phyloP scores from a whole-genome alignment of 139 green algal genomes.

The Auxenochlorella pyrenoidosa region DNA sequence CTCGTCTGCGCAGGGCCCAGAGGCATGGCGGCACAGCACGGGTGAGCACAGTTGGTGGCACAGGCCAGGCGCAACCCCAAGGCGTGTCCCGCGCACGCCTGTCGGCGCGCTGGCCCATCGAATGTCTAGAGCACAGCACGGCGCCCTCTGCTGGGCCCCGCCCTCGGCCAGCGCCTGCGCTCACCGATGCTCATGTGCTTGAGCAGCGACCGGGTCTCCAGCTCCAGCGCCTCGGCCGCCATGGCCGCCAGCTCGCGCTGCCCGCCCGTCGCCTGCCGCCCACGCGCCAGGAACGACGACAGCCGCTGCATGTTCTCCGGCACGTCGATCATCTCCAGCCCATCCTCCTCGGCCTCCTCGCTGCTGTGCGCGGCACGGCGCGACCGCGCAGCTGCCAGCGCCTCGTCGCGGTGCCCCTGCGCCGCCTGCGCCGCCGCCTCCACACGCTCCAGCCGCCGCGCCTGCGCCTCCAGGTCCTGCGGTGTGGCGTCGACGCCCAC shows the following conservation, averaged over 20 bases:
- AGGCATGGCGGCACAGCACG: neutral
- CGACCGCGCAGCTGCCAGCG: constrained; percentile 13
- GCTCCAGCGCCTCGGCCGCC: constrained; percentile 15
- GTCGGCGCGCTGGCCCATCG: too few relatives aligned
- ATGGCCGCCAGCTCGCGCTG: constrained; percentile 10
- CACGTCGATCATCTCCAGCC: constrained; percentile 23
- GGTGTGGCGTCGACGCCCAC: neutral
- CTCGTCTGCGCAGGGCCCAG: neutral
- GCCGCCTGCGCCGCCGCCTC: neutral
- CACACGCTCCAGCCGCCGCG: neutral
- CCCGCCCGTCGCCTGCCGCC: neutral
- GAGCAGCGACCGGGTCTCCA: constrained; percentile 23
- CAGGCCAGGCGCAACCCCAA: too few relatives aligned
- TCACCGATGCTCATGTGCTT: constrained; percentile 45
- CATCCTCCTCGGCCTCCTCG: neutral
- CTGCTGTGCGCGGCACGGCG: neutral
- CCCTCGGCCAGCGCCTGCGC: neutral
- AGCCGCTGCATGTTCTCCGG: constrained; percentile 35
- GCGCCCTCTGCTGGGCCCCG: too few relatives aligned
- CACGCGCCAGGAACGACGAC: constrained; percentile 13
- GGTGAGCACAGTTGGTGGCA: neutral
- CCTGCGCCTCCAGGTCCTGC: neutral
- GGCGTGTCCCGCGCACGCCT: too few relatives aligned
- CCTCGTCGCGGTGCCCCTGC: constrained; percentile 12
- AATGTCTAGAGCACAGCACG: too few relatives aligned